Evolutionary conservation across 2,329 filamentous ascomycete species (phyloP).

Genomic region (Penicillium decumbens): DNA sequence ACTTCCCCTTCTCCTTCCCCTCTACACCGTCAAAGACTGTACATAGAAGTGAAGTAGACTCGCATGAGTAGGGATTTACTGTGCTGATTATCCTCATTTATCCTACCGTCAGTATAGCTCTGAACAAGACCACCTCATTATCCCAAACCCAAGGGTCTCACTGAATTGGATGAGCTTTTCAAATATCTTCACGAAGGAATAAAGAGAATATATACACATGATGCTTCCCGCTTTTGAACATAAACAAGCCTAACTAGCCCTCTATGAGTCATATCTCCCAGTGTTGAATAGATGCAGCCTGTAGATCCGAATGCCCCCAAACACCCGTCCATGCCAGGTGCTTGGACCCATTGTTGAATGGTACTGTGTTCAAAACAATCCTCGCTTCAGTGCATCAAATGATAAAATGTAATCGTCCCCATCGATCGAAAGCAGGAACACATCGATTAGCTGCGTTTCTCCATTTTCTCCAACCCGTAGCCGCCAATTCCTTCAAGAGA

Average conservation of each 20-base stretch:
- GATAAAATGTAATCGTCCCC: not conserved
- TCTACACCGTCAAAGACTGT: too few relatives aligned
- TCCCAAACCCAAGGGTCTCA: too few relatives aligned
- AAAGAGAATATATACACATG: not conserved
- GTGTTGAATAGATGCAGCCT: constrained; percentile 28
- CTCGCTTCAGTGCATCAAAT: constrained; percentile 3
- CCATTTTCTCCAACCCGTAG: constrained; percentile 57
- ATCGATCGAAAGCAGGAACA: not conserved
- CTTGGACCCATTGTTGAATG: constrained; percentile 30
- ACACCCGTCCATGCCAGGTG: constrained; percentile 22
- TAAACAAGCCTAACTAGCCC: constrained; percentile 1
- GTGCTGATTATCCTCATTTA: too few relatives aligned
- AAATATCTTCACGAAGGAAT: too few relatives aligned
- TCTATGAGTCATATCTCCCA: constrained; percentile 21
- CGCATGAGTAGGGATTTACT: too few relatives aligned
- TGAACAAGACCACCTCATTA: too few relatives aligned
- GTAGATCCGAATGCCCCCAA: constrained; percentile 17
- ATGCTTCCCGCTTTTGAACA: not conserved
- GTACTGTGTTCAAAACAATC: constrained; percentile 10
- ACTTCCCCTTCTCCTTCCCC: too few relatives aligned
- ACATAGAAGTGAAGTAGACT: too few relatives aligned
- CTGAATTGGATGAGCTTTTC: too few relatives aligned
- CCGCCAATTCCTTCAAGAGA: constrained; percentile 57
- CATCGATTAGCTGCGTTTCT: constrained; percentile 39
- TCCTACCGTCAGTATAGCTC: too few relatives aligned